Base-by-base conservation (phyloP, 306 rosid species). In the Echinosophora koreensis region DNA sequence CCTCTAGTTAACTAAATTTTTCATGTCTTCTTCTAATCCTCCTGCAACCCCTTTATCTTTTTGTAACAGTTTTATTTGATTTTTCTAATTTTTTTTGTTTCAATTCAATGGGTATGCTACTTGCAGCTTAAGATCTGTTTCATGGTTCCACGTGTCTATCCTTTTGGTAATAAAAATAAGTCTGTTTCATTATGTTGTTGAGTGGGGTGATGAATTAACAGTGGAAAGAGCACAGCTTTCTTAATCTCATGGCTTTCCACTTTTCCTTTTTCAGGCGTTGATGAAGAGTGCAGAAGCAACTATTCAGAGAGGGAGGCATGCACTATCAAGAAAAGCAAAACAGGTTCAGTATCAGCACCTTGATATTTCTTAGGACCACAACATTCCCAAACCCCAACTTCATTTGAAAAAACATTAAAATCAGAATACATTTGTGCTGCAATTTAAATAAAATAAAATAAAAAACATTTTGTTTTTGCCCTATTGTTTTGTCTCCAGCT, bases 261-360 rank as follows among this genome's bases (percentile, higher is more conserved):
- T 6, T 39, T 68, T 73, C 66, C 80, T 87, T 78, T 87, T 89
- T 73, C 93, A 93, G 97, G 83, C 61, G 88, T 85, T 86, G 91
- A 90, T 82, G 97, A 87, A 86, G 94, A 90, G 90, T 84, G 92
- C 87, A 86, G 89, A 69, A 90, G 70, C 89, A 80, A 80, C 66
- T 85, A 75, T 86, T 71, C 94, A 71, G 93, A 85, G 89, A 86
- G 89, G 71, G 94, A 86, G 72, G 86, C 92, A 71, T 90, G 93
- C 89, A 87, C 90, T 41, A 81, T 86, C 83, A 93, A 87, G 90
- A 90, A 89, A 89, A 93, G 97, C 76, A 90, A 80, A 85, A 83
- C 93, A 92, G 98, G 97, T 90, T 91, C 89, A 84, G 77, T 71
- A 74, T 77, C 84, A 72, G 77, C 70, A 81, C 83, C 74, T 57